Evolutionary conservation across 139 green algal species (phyloP).

Genomic region (Astrephomene gubernaculifera): DNA sequence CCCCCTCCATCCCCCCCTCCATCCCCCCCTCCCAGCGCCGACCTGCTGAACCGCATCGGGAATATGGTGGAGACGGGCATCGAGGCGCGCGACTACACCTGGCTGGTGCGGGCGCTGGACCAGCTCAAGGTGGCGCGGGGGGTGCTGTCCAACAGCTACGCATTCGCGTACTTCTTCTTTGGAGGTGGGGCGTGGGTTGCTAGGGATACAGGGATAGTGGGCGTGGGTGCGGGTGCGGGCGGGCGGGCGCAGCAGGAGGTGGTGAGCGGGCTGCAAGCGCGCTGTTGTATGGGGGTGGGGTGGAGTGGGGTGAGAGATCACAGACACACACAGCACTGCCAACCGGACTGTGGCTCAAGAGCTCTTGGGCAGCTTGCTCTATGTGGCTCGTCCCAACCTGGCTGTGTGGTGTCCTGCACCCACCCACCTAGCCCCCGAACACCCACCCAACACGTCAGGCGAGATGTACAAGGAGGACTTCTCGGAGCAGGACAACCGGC

Average conservation of each 20-base stretch:
- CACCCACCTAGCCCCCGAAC: no score
- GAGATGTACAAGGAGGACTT: slow-evolving; percentile 83
- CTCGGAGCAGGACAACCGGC: slow-evolving; percentile 68
- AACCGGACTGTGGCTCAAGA: no score
- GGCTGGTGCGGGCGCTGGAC: slow-evolving; percentile 69
- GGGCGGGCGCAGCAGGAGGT: not conserved
- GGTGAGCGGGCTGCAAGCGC: no score
- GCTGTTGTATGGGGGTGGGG: no score
- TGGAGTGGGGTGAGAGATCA: no score
- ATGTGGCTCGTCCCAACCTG: no score
- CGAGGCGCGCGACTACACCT: slow-evolving; percentile 66
- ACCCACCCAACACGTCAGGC: no score
- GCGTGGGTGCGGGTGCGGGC: not conserved
- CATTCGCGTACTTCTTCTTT: slow-evolving; percentile 94
- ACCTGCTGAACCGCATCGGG: slow-evolving; percentile 54
- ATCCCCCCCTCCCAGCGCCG: slow-evolving; percentile 25
- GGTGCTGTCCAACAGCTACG: slow-evolving; percentile 86
- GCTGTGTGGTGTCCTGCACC: no score
- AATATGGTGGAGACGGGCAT: slow-evolving; percentile 66
- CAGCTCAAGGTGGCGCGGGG: slow-evolving; percentile 76
- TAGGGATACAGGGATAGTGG: no score
- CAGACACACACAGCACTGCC: no score
- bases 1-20: not conserved
- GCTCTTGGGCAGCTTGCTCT: no score
- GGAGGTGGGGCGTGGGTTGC: no score